Base-by-base conservation (phyloP, 306 rosid genomes). In the Vicia villosa region DNA sequence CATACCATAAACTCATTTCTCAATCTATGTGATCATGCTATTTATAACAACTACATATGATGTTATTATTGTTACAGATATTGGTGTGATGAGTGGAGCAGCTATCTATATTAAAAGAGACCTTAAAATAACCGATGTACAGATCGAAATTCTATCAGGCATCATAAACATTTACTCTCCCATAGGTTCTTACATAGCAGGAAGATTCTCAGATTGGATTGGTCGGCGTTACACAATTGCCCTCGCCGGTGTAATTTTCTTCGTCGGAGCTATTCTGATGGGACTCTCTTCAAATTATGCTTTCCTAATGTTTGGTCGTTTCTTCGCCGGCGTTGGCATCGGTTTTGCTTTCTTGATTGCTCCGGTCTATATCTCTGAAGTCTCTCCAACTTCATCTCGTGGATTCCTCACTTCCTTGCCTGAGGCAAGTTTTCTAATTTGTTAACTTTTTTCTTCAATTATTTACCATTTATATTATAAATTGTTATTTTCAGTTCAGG, bases 11-110 rank as follows among this genome's bases (percentile, higher is more conserved):
- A 9, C 17, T 52, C 59, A 1, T 10, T 52, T 52, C 9, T 46
- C 4, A 12, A 41, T 12, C 9, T 45, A 13, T 45, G 21, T 15
- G 10, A 16, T 15, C 21, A 15, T 15, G 21, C 10, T 0, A 50
- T 50, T 49, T 49, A 17, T 9, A 49, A 17, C 12, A 17, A 49
- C 22, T 19, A 10, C 8, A 32, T 8, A 34, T 49, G 56, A 15
- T 46, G 21, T 10, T 21, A 32, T 59, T 60, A 10, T 16, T 74
- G 76, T 54, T 42, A 42, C 83, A 90, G 97, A 90, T 81, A 84
- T 87, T 49, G 95, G 95, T 47, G 97, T 90, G 41, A 90, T 90
- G 92, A 90, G 96, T 66, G 96, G 96, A 81, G 96, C 95, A 1
- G 77, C 12, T 0, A 26, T 84, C 10, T 84, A 46, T 66, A 90